phyloP scores from a whole-genome alignment of 345 rosid genomes.

The Eucalyptus globulus region DNA sequence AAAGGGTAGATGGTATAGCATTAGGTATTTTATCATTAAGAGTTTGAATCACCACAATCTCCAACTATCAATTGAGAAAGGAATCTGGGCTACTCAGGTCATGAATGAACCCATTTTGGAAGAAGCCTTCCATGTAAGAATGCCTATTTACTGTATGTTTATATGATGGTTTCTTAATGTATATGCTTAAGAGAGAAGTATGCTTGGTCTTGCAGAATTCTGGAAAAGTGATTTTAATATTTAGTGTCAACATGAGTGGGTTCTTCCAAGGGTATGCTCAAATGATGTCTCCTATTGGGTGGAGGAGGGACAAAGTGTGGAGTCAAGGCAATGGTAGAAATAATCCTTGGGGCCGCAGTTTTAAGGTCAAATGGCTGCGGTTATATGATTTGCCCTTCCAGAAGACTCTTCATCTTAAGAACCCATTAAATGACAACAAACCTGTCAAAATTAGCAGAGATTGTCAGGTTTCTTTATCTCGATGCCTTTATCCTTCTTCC shows the following conservation, averaged over 20 bases:
- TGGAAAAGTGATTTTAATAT: slow-evolving; percentile 69
- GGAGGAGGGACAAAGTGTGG: slow-evolving; percentile 91
- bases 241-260: slow-evolving; percentile 99
- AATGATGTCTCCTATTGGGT: slow-evolving; percentile 88
- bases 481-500: neutral
- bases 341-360: slow-evolving; percentile 93
- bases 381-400: slow-evolving; percentile 84
- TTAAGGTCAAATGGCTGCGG: slow-evolving; percentile 83
- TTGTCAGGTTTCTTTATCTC: slow-evolving; percentile 57
- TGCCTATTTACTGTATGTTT: neutral
- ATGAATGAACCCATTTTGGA: slow-evolving; percentile 97
- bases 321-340: slow-evolving; percentile 78
- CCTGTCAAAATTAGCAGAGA: slow-evolving; percentile 99
- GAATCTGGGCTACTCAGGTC: slow-evolving; percentile 98
- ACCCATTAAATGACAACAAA: slow-evolving; percentile 84
- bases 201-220: slow-evolving; percentile 64
- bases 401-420: slow-evolving; percentile 91
- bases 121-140: slow-evolving; percentile 84
- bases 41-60: slow-evolving; percentile 82
- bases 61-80: slow-evolving; percentile 66
- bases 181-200: neutral
- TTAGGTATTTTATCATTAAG: slow-evolving; percentile 91
- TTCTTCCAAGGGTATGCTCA: slow-evolving; percentile 98
- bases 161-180: slow-evolving; percentile 4
- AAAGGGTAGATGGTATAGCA: slow-evolving; percentile 28